Percentiles rank a stretch among this genome's conserved stretches.
Evolutionary conservation across 2,329 filamentous ascomycete genomes (phyloP).

Genomic region (Trichoderma atroviride): DNA sequence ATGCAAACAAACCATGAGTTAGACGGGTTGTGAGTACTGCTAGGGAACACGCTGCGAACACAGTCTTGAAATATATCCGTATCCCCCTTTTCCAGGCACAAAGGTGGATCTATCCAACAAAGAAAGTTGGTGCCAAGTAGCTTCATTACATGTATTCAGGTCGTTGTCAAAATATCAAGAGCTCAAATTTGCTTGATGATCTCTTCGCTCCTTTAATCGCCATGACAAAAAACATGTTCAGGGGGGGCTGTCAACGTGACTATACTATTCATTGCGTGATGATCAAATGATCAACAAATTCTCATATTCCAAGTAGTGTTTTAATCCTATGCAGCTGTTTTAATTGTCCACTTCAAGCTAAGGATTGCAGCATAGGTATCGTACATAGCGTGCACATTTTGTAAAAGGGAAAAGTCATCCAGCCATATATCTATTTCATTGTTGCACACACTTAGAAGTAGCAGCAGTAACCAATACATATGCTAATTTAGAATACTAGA

Average conservation of each 20-base stretch:
- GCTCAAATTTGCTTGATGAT: not conserved
- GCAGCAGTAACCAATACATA: too few species aligned
- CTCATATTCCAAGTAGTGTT: not conserved
- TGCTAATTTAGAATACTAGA: too few species aligned
- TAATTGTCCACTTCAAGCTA: not conserved
- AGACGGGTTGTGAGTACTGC: not conserved
- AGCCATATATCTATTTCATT: too few species aligned
- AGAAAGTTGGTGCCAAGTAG: not conserved
- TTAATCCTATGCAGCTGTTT: not conserved
- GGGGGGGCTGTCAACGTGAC: not conserved
- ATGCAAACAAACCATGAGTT: too few species aligned
- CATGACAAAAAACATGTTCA: too few species aligned
- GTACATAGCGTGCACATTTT: not conserved
- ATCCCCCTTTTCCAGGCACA: not conserved
- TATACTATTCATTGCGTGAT: not conserved
- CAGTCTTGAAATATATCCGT: not conserved
- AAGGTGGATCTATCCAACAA: not conserved
- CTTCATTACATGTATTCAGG: not conserved
- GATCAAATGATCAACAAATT: not conserved
- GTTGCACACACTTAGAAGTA: too few species aligned
- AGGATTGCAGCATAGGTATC: not conserved
- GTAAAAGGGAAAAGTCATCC: too few species aligned
- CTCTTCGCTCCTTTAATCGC: not conserved
- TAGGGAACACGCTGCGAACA: too few species aligned
- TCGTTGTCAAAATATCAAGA: not conserved